phyloP scores from a whole-genome alignment of 805 yeast genomes.

The Tetrapisispora namnaoensis region DNA sequence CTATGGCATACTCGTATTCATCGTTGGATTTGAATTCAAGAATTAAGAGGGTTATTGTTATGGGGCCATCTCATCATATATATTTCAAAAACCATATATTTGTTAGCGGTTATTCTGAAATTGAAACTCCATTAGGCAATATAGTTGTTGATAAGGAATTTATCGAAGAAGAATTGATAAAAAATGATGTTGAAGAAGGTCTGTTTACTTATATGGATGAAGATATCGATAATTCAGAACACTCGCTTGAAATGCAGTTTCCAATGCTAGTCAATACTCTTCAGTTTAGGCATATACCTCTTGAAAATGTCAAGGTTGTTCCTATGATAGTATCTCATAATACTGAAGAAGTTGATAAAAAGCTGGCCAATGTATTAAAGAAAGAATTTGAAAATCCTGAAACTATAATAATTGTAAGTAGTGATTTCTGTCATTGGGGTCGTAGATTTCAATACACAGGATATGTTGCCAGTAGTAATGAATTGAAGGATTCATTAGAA shows the following conservation, averaged over 20 bases:
- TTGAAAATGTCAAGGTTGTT: constrained; percentile 42
- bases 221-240: constrained; percentile 71
- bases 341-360: constrained; percentile 34
- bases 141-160: constrained; percentile 53
- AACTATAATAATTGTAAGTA: constrained; percentile 62
- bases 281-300: constrained; percentile 33
- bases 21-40: constrained; percentile 45
- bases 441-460: constrained; percentile 48
- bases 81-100: constrained; percentile 57
- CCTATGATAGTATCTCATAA: constrained; percentile 75
- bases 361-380: constrained; percentile 39
- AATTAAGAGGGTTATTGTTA: constrained; percentile 55
- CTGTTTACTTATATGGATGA: constrained; percentile 47
- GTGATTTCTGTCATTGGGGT: constrained; percentile 97
- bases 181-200: constrained; percentile 9
- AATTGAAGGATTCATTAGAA: constrained; percentile 22
- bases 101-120: constrained; percentile 40
- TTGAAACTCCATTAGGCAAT: constrained; percentile 79
- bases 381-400: constrained; percentile 49
- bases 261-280: constrained; percentile 49
- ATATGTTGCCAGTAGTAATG: constrained; percentile 32
- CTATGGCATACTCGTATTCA: constrained; percentile 67
- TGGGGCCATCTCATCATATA: constrained; percentile 92
- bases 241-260: constrained; percentile 89
- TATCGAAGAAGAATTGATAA: constrained; percentile 28